phyloP scores from a whole-genome alignment of 2,329 filamentous ascomycete species.

The Clarireedia paspali region DNA sequence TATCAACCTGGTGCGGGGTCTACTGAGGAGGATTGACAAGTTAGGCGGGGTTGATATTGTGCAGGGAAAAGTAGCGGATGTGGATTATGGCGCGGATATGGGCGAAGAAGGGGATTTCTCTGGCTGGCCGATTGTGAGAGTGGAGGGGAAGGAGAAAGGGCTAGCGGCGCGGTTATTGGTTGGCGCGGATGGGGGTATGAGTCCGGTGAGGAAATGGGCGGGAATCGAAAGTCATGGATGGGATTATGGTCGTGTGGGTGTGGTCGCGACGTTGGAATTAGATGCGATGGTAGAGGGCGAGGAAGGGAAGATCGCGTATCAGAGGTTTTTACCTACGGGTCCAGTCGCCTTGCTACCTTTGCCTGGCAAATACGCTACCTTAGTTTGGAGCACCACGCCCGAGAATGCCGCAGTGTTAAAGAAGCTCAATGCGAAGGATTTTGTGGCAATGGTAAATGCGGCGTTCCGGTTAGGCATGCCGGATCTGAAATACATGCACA shows the following conservation, averaged over 20 bases:
- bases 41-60: conserved; percentile 64
- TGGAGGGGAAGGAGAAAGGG: conserved; percentile 52
- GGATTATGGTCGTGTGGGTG: conserved; percentile 86
- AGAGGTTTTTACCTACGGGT: conserved; percentile 87
- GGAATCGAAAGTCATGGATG: conserved; percentile 80
- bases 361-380: conserved; percentile 71
- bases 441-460: conserved; percentile 84
- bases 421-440: conserved; percentile 62
- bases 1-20: conserved; percentile 71
- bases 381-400: conserved; percentile 93
- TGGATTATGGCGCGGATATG: conserved; percentile 62
- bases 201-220: conserved; percentile 83
- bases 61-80: conserved; percentile 70
- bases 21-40: conserved; percentile 64
- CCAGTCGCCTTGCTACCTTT: conserved; percentile 88
- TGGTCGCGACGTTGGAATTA: conserved; percentile 81
- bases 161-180: conserved; percentile 79
- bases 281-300: conserved; percentile 50
- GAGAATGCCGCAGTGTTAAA: conserved; percentile 73
- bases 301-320: conserved; percentile 69
- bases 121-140: conserved; percentile 77
- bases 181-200: conserved; percentile 91
- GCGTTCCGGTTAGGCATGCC: conserved; percentile 76
- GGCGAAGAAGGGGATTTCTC: conserved; percentile 63
- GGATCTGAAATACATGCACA: conserved; percentile 80